Percentiles rank a stretch among this genome's conserved stretches.
These are phyloP conservation scores for Ilex asprella DNA, from an alignment of 257 asterid genomes.

Conservation along the genomic window DNA sequence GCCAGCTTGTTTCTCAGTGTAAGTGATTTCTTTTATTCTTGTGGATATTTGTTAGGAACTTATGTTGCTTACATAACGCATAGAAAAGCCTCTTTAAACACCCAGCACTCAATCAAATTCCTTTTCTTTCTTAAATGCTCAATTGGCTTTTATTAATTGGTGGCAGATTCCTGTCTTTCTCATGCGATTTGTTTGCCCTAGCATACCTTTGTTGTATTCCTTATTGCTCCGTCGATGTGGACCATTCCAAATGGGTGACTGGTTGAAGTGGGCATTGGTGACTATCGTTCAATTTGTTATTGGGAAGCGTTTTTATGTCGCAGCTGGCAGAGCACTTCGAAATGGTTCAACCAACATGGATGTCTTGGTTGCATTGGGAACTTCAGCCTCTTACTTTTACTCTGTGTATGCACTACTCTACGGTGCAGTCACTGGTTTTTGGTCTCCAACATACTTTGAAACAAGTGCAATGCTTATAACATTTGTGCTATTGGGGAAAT, in stretches of 20 bases:
- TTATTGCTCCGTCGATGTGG: slow-evolving; percentile 82
- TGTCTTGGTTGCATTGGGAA: slow-evolving; percentile 93
- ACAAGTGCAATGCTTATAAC: slow-evolving; percentile 98
- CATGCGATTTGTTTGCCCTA: slow-evolving; percentile 90
- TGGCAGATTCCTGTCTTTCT: slow-evolving; percentile 84
- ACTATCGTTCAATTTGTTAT: slow-evolving; percentile 80
- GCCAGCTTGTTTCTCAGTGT: slow-evolving; percentile 87
- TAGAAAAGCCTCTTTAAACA: not conserved
- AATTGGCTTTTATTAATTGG: slow-evolving; percentile 10
- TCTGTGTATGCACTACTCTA: slow-evolving; percentile 83
- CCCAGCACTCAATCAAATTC: not conserved
- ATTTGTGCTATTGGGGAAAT: slow-evolving; percentile 89
- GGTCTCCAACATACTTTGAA: slow-evolving; percentile 93
- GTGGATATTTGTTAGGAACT: not conserved
- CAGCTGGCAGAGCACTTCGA: slow-evolving; percentile 95
- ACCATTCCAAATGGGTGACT: slow-evolving; percentile 96
- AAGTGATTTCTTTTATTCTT: slow-evolving; percentile 25
- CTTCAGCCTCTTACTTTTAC: slow-evolving; percentile 92
- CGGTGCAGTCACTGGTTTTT: slow-evolving; percentile 87
- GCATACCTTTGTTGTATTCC: slow-evolving; percentile 77
- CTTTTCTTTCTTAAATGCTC: not conserved
- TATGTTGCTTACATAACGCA: not conserved
- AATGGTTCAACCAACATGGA: slow-evolving; percentile 99
- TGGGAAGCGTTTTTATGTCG: slow-evolving; percentile 95
- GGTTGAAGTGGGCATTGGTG: slow-evolving; percentile 93